A percentile compares a stretch with the other conserved stretches of the same genome.
Evolutionary conservation across 768 basidiomycete species (phyloP).

Genomic region (Nidula microcarpa): DNA sequence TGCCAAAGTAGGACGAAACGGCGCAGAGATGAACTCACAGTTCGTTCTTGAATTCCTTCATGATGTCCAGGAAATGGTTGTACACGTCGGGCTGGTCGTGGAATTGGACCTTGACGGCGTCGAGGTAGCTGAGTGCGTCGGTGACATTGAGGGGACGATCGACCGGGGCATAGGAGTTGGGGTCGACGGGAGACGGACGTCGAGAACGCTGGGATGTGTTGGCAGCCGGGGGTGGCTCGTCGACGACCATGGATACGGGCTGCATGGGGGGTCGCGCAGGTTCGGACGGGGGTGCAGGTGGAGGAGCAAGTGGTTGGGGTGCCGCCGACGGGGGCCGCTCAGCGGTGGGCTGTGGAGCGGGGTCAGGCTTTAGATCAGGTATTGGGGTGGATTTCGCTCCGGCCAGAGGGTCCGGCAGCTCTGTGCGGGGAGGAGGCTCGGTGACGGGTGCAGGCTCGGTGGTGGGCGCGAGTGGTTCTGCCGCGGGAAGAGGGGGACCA

Average conservation of each 20-base stretch:
- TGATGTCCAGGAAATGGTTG: conserved; percentile 92
- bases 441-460: neutral
- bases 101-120: conserved; percentile 91
- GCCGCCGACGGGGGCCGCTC: no score
- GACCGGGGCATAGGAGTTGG: conserved; percentile 22
- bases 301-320: conserved; percentile 1
- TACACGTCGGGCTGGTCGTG: conserved; percentile 92
- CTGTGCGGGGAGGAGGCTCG: neutral
- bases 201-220: conserved; percentile 12
- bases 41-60: conserved; percentile 99
- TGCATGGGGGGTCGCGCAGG: conserved; percentile 22
- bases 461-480: neutral
- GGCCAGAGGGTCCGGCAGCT: neutral
- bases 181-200: conserved; percentile 19
- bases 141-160: conserved; percentile 85
- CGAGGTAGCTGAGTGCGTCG: conserved; percentile 91
- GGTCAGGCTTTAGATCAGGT: no score
- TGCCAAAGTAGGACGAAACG: neutral
- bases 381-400: no score
- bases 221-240: conserved; percentile 8
- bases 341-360: no score
- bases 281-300: neutral
- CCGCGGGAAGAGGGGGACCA: neutral
- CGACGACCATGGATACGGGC: conserved; percentile 31
- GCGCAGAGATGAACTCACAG: conserved; percentile 43